Conservation (phyloP, 169 alveolate species). For the Besnoitia besnoiti region DNA sequence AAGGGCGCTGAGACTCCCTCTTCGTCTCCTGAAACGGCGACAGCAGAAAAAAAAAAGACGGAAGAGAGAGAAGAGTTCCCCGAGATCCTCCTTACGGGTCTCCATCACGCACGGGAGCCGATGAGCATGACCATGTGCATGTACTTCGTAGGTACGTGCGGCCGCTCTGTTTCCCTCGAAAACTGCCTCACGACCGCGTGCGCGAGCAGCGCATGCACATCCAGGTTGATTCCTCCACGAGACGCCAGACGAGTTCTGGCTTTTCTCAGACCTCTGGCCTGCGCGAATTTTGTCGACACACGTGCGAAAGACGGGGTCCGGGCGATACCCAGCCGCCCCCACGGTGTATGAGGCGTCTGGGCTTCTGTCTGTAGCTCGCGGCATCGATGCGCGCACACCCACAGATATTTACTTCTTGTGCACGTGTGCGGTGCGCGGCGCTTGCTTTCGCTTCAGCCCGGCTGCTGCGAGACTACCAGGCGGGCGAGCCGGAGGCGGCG, state of each 20-base stretch:
- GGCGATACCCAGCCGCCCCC: no score
- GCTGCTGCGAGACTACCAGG: neutral
- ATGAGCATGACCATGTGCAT: neutral
- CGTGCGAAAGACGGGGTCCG: no score
- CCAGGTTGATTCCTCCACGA: neutral
- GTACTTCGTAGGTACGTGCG: neutral
- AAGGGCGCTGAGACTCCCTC: no score
- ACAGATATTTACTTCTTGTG: no score
- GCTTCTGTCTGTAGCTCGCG: no score
- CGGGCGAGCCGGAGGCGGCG: neutral
- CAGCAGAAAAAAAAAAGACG: neutral
- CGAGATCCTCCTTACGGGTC: neutral
- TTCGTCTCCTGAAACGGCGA: neutral
- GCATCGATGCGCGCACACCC: no score
- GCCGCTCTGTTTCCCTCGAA: neutral
- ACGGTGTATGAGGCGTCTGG: no score
- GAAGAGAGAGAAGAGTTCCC: neutral
- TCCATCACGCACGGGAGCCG: slow-evolving; percentile 1
- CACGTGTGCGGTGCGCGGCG: no score
- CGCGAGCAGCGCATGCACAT: neutral
- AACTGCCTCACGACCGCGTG: no score
- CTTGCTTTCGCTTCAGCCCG: slow-evolving; percentile 17
- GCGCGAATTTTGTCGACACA: no score
- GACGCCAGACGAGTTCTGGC: neutral
- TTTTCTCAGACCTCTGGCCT: neutral